A percentile compares a stretch with the other conserved stretches of the same genome.
Conservation (phyloP, 2,329 filamentous ascomycete species). For the Ophiostoma novo-ulmi region DNA sequence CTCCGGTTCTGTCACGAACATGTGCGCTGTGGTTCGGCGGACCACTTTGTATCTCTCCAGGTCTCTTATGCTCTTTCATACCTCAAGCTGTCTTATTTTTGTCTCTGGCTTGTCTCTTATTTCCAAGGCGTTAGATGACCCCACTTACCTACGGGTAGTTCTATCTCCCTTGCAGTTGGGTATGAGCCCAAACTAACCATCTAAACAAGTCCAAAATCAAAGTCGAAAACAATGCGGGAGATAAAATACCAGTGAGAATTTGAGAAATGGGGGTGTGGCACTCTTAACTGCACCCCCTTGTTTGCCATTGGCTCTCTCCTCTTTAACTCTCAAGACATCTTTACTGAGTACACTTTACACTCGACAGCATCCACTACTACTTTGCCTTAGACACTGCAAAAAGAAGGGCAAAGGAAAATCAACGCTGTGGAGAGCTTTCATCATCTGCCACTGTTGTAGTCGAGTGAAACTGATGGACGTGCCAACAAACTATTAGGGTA, state of each 20-base stretch:
- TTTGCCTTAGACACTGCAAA: background rate
- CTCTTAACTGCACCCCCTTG: background rate
- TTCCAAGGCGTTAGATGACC: conserved; percentile 16
- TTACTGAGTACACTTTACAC: background rate
- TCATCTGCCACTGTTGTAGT: background rate
- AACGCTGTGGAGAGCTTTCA: background rate
- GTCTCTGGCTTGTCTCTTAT: conserved; percentile 6
- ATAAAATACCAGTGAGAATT: background rate
- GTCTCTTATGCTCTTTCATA: background rate
- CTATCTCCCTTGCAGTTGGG: background rate
- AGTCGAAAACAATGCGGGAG: background rate
- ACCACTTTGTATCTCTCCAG: background rate
- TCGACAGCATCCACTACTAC: background rate
- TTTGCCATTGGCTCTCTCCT: background rate
- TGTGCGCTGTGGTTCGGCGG: background rate
- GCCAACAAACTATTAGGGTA: background rate
- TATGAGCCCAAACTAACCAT: background rate
- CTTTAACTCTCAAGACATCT: background rate
- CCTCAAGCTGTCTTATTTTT: background rate
- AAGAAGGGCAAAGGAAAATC: background rate
- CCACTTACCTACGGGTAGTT: conserved; percentile 13
- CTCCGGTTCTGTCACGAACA: background rate
- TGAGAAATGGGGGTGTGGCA: background rate
- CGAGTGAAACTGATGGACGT: conserved; percentile 3
- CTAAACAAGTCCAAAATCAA: background rate